Evolutionary conservation across 1,284 basidiomycete genomes (phyloP), one percentile per base, ranked within the genome.

Genomic region (Trichosporon coremiiforme): DNA sequence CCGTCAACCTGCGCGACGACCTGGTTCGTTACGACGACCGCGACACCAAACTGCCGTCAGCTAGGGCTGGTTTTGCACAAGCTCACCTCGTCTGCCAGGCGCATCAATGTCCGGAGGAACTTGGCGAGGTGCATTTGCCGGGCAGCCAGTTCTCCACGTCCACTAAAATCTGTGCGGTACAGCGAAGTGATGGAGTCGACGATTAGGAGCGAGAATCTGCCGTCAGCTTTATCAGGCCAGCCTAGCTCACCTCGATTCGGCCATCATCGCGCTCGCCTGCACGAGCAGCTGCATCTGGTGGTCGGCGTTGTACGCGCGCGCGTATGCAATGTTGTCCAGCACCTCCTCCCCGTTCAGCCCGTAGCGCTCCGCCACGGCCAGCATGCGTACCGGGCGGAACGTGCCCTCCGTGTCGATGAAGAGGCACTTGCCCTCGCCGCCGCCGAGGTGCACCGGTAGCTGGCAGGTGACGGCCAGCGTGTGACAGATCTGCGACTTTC

Each of bases 401-500:
- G 97, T 99, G 10, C 95, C 95, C 81, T 99, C 96, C 0, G 97
- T 99, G 83, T 99, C 97, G 84, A 99, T 98, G 84, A 96, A 99
- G 64, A 99, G 86, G 79, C 96, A 98, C 85, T 99, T 99, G 65
- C 97, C 97, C 84, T 99, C 97, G 6, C 97, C 97, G 35, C 97
- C 97, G 31, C 97, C 97, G 95, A 98, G 98, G 76, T 90, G 91
- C 60, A 96, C 91, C 0, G 97, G 97, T 8, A 99, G 88, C 86
- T 89, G 97, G 81, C 97, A 99, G 6, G 96, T 98, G 15, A 98
- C 97, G 0, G 97, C 95, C 45, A 99, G 88, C 0, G 96, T 98
- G 80, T 99, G 97, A 82, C 97, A 99, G 66, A 99, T 88, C 80
- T 99, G 97, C 45, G 94, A 97, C 85, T 99, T 99, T 70, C 97